Percentiles rank a stretch among this genome's conserved stretches.
These are phyloP conservation scores for Ocimum tenuiflorum DNA, from an alignment of 257 asterid species.

Conservation along the genomic window DNA sequence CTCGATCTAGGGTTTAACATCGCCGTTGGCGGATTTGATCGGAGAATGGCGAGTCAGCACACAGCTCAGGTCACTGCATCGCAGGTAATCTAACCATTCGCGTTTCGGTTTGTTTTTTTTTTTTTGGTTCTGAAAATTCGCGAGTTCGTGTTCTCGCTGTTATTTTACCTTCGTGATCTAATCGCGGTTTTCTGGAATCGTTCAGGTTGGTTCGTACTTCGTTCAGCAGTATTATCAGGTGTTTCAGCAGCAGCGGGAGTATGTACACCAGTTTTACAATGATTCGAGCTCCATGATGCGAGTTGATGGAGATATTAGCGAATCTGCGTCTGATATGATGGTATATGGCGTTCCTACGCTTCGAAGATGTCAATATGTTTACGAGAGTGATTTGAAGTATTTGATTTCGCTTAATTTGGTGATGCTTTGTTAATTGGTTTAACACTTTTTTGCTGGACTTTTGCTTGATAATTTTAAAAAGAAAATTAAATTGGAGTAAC, in stretches of 20 bases:
- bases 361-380: neutral
- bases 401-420: neutral
- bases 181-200: neutral
- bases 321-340: constrained; percentile 53
- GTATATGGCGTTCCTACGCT: constrained; percentile 20
- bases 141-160: neutral
- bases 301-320: constrained; percentile 54
- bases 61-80: constrained; percentile 41
- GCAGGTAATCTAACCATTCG: constrained; percentile 30
- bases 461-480: neutral
- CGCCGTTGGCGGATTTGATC: constrained; percentile 20
- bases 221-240: constrained; percentile 77
- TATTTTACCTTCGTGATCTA: neutral
- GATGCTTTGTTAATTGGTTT: neutral
- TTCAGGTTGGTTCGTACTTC: constrained; percentile 78
- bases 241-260: constrained; percentile 60
- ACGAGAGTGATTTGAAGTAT: neutral
- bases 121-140: neutral
- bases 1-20: constrained; percentile 36
- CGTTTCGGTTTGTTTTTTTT: neutral
- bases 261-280: constrained; percentile 66
- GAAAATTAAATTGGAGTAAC: neutral
- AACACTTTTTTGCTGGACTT: neutral
- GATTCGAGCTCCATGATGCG: constrained; percentile 61
- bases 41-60: constrained; percentile 43